Evolutionary conservation across 345 rosid species (phyloP).

Genomic region (Gossypium mustelinum): DNA sequence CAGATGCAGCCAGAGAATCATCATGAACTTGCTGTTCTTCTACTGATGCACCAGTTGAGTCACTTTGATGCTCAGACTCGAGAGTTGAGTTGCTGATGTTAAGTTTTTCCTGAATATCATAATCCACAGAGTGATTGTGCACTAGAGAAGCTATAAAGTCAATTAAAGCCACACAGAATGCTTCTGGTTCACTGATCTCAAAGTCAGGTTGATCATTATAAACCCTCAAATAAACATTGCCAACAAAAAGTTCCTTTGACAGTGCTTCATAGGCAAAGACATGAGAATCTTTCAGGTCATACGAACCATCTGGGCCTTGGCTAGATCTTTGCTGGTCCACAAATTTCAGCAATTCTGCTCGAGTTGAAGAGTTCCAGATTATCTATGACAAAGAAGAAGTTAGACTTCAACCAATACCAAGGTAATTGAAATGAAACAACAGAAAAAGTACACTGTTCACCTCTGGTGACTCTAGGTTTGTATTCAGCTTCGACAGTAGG

Average conservation of each 20-base stretch:
- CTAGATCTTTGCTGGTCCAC: slow-evolving; percentile 83
- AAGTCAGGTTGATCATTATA: slow-evolving; percentile 93
- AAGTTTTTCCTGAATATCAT: slow-evolving; percentile 33
- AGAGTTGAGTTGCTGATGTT: slow-evolving; percentile 31
- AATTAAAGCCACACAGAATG: slow-evolving; percentile 79
- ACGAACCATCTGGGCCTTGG: slow-evolving; percentile 91
- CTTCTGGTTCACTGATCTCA: slow-evolving; percentile 96
- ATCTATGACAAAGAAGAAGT: slow-evolving; percentile 48
- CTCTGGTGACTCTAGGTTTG: slow-evolving; percentile 97
- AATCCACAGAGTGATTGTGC: slow-evolving; percentile 41
- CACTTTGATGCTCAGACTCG: slow-evolving; percentile 38
- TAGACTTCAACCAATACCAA: slow-evolving; percentile 14
- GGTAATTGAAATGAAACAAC: not conserved
- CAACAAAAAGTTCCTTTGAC: slow-evolving; percentile 83
- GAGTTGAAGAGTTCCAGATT: slow-evolving; percentile 93
- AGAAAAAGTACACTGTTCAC: slow-evolving; percentile 38
- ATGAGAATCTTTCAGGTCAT: slow-evolving; percentile 75
- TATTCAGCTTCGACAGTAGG: slow-evolving; percentile 72
- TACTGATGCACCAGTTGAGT: slow-evolving; percentile 29
- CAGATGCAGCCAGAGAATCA: slow-evolving; percentile 43
- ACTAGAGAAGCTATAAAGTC: slow-evolving; percentile 76
- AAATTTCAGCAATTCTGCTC: slow-evolving; percentile 87
- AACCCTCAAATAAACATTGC: slow-evolving; percentile 98
- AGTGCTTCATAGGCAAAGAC: slow-evolving; percentile 72
- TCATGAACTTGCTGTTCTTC: slow-evolving; percentile 33